Evolutionary conservation across 495 filamentous ascomycete species (phyloP).

Genomic region (Antarctomyces pellizariae): DNA sequence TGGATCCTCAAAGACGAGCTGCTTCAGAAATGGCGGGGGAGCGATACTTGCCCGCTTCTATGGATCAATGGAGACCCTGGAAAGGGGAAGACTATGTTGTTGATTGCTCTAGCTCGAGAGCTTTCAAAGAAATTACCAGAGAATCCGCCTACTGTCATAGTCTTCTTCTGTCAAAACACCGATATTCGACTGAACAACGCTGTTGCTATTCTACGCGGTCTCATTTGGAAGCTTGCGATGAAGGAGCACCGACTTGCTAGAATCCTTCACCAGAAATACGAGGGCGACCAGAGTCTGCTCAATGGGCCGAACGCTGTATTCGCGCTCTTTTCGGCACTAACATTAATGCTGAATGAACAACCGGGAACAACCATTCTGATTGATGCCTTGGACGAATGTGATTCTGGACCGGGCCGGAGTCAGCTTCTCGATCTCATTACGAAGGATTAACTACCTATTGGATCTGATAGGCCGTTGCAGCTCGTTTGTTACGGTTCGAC

Average conservation of each 20-base stretch:
- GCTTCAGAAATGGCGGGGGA: constrained; percentile 14
- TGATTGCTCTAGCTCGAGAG: constrained; percentile 1
- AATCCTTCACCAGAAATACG: constrained; percentile 14
- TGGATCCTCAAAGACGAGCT: constrained; percentile 17
- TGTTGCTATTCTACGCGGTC: constrained; percentile 14
- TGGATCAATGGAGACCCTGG: constrained; percentile 21
- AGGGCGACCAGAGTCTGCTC: constrained; percentile 13
- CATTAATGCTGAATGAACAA: constrained; percentile 13
- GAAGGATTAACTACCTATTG: neutral
- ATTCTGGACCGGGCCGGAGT: constrained; percentile 7
- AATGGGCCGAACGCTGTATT: constrained; percentile 13
- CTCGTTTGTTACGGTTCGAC: constrained; percentile 13
- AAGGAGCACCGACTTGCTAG: constrained; percentile 15
- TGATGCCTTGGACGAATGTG: constrained; percentile 28
- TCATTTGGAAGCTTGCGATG: constrained; percentile 14
- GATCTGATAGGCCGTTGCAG: constrained; percentile 9
- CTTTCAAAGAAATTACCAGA: neutral
- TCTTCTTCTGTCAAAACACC: constrained; percentile 24
- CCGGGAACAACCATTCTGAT: constrained; percentile 15
- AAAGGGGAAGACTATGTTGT: constrained; percentile 21
- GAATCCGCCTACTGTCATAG: constrained; percentile 13
- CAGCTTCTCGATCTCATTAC: constrained; percentile 17
- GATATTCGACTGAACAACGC: constrained; percentile 14
- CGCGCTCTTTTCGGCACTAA: constrained; percentile 13
- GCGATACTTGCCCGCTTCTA: constrained; percentile 14